Base-by-base conservation (phyloP, 2,329 filamentous ascomycete species). In the Fonsecaea monophora region DNA sequence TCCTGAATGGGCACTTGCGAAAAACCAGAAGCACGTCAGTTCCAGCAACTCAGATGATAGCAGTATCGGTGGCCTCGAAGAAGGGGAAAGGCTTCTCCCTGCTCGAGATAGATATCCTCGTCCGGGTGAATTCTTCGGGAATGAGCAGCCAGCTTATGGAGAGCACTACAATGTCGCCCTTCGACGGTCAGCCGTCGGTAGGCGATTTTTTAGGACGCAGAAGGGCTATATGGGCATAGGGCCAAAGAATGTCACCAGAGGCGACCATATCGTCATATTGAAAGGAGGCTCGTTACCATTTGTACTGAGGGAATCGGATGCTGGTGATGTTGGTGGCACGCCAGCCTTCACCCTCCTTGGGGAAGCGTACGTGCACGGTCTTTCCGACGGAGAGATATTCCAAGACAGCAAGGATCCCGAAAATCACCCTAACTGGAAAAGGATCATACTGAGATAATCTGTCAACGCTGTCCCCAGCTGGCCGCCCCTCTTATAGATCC, bases 221-320 rank as follows among this genome's bases (percentile, higher is more conserved):
- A 55, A 55, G 12, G 53, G 30, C 30, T 55, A 55, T 13, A 55
- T 55, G 53, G 53, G 53, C 1, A 55, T 55, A 21, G 53, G 53
- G 3, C 53, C 53, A 30, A 34, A 55, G 34, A 55, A 55, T 37
- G 30, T 55, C 18, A 34, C 30, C 8, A 21, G 18, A 55, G 53
- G 53, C 7, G 53, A 55, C n/a, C 30, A 34, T 21, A 21, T 55
- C 9, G 53, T 55, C 53, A 55, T 55, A 2, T 18, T 55, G 7
- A 35, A 35, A 35, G 53, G 53, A 34, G 53, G 53, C 8, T 37
- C 30, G 34, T 9, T 55, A 18, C 53, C 53, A 4, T 55, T 35
- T 21, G 53, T 55, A 13, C 53, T 55, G 13, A n/a, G 53, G 30
- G 8, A 55, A 34, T 32, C 53, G 34, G 32, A 55, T 35, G 53